Conservation (phyloP, 495 filamentous ascomycete genomes). For the Elasticomyces elasticus region DNA sequence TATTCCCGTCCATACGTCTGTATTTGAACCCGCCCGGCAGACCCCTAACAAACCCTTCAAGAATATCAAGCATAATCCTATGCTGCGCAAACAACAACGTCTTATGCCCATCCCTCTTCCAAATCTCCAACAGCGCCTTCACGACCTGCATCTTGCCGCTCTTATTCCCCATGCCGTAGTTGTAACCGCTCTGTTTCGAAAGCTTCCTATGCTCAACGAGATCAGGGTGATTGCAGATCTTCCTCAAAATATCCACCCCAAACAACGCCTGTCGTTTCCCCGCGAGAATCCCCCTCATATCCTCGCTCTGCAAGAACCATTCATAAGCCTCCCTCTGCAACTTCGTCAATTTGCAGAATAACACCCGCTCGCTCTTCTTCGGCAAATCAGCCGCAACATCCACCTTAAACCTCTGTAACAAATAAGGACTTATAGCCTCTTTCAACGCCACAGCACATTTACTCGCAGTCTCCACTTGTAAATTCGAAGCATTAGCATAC, state of each 20-base stretch:
- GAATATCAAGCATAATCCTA: slow-evolving; percentile 83
- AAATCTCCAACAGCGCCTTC: slow-evolving; percentile 69
- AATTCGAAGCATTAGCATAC: slow-evolving; percentile 84
- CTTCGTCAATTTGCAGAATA: slow-evolving; percentile 85
- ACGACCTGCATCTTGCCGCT: slow-evolving; percentile 95
- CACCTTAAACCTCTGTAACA: slow-evolving; percentile 86
- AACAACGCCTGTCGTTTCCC: slow-evolving; percentile 69
- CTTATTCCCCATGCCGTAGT: slow-evolving; percentile 62
- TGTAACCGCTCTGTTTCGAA: slow-evolving; percentile 48
- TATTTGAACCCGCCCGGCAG: slow-evolving; percentile 59
- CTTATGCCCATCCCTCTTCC: slow-evolving; percentile 82
- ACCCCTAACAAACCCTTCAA: slow-evolving; percentile 64
- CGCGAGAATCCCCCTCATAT: slow-evolving; percentile 66
- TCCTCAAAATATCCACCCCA: slow-evolving; percentile 83
- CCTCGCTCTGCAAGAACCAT: slow-evolving; percentile 67
- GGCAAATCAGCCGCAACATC: slow-evolving; percentile 90
- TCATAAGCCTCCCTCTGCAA: slow-evolving; percentile 68
- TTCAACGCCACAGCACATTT: slow-evolving; percentile 85
- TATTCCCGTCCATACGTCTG: slow-evolving; percentile 86
- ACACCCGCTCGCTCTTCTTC: slow-evolving; percentile 85
- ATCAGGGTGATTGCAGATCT: slow-evolving; percentile 97
- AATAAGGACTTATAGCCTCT: slow-evolving; percentile 80
- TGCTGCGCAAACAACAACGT: slow-evolving; percentile 85
- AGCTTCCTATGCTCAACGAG: slow-evolving; percentile 56
- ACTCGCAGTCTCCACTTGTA: slow-evolving; percentile 83